Evolutionary conservation across 306 rosid species (phyloP).

Genomic region (Quercus rubra): DNA sequence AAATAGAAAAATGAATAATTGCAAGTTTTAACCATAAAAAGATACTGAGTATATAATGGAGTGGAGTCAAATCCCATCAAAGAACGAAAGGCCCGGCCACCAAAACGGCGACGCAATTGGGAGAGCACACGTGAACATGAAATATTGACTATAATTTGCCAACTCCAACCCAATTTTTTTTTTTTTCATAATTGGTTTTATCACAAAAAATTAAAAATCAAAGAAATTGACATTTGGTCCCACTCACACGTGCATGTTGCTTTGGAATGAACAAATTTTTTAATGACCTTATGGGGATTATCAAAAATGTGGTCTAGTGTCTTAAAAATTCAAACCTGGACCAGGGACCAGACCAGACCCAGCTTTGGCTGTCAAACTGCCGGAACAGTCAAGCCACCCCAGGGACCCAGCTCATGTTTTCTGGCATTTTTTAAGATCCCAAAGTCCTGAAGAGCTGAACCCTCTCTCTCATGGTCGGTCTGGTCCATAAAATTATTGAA

Average conservation of each 20-base stretch:
- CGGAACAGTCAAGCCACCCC: constrained; percentile 6
- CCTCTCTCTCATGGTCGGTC: neutral
- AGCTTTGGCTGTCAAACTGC: constrained; percentile 20
- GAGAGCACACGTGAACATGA: constrained; percentile 43
- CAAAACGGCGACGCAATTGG: constrained; percentile 51
- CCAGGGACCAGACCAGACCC: constrained; percentile 31
- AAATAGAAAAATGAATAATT: neutral
- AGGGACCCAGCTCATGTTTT: constrained; percentile 35
- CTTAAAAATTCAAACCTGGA: neutral
- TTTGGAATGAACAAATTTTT: constrained; percentile 4
- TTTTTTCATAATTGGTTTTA: too few relatives aligned
- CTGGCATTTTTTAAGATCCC: constrained; percentile 52
- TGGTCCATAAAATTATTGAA: neutral
- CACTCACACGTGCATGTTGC: constrained; percentile 42
- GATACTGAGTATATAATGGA: neutral
- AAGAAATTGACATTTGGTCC: neutral
- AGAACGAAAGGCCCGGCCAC: constrained; percentile 42
- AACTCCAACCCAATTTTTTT: too few relatives aligned
- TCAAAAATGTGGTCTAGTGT: neutral
- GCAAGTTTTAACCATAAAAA: too few relatives aligned
- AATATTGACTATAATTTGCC: neutral
- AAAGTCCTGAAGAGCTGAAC: constrained; percentile 18
- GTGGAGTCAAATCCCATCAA: constrained; percentile 25
- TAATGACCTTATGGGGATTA: neutral
- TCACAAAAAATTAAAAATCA: too few relatives aligned